Base-by-base conservation (phyloP, 371 early-diverging fungal species). In the Mortierella sp. region DNA sequence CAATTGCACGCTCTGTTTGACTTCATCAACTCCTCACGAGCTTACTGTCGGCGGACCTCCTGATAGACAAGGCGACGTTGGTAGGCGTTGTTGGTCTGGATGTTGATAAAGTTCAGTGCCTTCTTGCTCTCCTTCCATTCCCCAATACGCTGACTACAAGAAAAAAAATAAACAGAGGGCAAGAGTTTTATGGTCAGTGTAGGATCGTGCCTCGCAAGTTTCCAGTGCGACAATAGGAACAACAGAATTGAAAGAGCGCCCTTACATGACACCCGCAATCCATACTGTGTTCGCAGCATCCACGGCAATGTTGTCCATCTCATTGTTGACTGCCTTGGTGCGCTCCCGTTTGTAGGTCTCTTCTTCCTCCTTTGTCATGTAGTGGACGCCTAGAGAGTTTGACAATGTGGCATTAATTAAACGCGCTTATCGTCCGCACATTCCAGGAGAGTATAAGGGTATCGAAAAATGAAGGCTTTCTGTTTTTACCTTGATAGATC, bases 41-140 rank as follows among this genome's bases (percentile, higher is more conserved):
- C 79, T 41, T 85, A 90, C 88, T 77, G 75, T 34, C 91, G 90
- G 53, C 91, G 85, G 2, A 93, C 88, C 77, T 94, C 93, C 73
- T 95, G 95, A 73, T 93, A 92, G 7, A 94, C 80, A 8, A 94
- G 78, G 22, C 93, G 87, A 34, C 90, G 86, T 58, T 92, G 93
- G 79, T 91, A 94, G 0, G 88, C 87, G 29, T 89, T 91, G 34
- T 69, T 76, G 14, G 91, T 86, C 9, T 70, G 64, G 43, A 94
- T 88, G 50, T 91, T 89, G 37, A 89, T 74, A 69, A 85, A 79
- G 29, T 87, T 88, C 70, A 79, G 24, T 44, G 88, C 79, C 7
- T 79, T 50, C 37, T 75, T 71, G 14, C 85, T 52, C 0, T 73
- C 43, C 11, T 91, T 53, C 92, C 93, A 94, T 13, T 77, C 83